Evolutionary conservation across 1,284 basidiomycete genomes (phyloP), one percentile per base, ranked within the genome.

Genomic region (Volvariella surrecta): DNA sequence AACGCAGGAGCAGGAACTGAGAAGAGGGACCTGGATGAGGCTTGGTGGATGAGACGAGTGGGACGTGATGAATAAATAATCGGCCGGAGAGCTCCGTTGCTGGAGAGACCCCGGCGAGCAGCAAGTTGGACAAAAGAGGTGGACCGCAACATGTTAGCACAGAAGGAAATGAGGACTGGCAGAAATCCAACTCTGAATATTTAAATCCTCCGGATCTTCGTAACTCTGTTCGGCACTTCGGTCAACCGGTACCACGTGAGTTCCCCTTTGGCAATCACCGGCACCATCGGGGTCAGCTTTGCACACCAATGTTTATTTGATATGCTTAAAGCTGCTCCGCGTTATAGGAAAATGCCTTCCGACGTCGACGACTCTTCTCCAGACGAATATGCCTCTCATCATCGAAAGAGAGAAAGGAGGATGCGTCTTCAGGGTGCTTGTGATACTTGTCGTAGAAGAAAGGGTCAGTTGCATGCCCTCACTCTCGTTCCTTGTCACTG

Each of bases 401-500:
- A 6, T 11, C 45, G 44, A 44, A 3, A 13, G 45, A 28, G 51
- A 53, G 49, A 54, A 56, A 46, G 58, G 56, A 45, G 52, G 58
- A 32, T 34, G 30, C 52, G 61, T 20, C 52, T 66, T 3, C 58
- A 62, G 38, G 58, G 61, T 1, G 58, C 61, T 9, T 67, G 64
- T 46, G 64, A 67, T 50, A 52, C 48, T 10, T 67, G 64, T 46
- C 53, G 60, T 21, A 60, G 56, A 47, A 58, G 58, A 48, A 66
- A 67, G 50, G 55, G 63, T 64, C 42, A 20, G 56, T 52, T 20
- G 11, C 24, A 20, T 19, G 4, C 9, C 28, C 15, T 34, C 17
- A 11, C 17, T 11, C 19, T 32, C 10, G 10, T 32, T 11, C 9
- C 3, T 34, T n/a, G 18, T 11, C 7, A 7, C 34, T 13, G 39